Percentiles rank a stretch among this genome's conserved stretches.
These are phyloP conservation scores for Coleophoma eucalyptorum DNA, from an alignment of 2,329 filamentous ascomycete genomes.

Conservation along the genomic window DNA sequence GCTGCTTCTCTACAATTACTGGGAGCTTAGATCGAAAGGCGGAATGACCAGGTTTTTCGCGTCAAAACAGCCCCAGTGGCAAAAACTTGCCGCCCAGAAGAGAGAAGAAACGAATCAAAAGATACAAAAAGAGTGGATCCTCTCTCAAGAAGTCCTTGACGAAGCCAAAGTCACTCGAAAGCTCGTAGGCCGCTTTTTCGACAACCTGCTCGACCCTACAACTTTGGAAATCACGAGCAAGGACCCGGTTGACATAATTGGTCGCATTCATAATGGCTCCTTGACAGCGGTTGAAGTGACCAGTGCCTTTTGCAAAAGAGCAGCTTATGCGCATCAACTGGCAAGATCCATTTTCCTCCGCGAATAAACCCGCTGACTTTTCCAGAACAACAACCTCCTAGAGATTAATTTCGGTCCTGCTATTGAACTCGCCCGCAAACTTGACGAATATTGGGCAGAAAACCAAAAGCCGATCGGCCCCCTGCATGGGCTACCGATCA, in stretches of 20 bases:
- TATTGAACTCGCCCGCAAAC: constrained; percentile 32
- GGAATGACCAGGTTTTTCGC: neutral
- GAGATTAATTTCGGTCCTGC: constrained; percentile 24
- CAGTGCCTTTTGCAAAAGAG: constrained; percentile 44
- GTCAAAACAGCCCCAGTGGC: neutral
- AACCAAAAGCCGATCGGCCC: constrained; percentile 40
- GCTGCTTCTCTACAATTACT: neutral
- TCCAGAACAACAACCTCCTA: constrained; percentile 51
- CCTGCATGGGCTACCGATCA: constrained; percentile 33
- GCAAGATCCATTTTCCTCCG: constrained; percentile 47
- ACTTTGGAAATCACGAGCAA: constrained; percentile 51
- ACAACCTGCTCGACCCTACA: neutral
- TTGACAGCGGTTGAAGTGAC: constrained; percentile 52
- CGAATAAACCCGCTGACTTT: neutral
- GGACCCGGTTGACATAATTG: constrained; percentile 47
- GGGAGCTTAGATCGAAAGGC: neutral
- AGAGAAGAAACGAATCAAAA: neutral
- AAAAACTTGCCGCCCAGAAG: neutral
- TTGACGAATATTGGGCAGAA: constrained; percentile 37
- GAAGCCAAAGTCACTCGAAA: neutral
- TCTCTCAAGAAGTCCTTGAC: neutral
- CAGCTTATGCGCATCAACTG: neutral
- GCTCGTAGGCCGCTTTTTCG: neutral
- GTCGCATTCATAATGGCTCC: constrained; percentile 42
- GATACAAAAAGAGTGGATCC: constrained; percentile 29